phyloP scores from a whole-genome alignment of 148 eudicot species.

The Rhododendron molle region DNA sequence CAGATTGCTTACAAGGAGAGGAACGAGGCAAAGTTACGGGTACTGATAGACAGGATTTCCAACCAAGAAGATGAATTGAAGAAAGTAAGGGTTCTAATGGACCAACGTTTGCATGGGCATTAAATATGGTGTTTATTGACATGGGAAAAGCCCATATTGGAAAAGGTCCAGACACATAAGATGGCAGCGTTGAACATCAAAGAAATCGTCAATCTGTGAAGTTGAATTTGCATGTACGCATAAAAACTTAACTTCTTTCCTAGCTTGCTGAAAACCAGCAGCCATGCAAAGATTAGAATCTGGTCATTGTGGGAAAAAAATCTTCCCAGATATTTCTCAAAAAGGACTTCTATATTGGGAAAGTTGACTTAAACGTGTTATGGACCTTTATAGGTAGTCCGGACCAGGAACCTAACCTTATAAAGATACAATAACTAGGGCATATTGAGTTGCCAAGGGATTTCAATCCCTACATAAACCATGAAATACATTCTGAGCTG shows the following conservation, averaged over 20 bases:
- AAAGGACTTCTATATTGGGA: background rate
- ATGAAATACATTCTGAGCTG: background rate
- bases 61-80: background rate
- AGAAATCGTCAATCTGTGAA: background rate
- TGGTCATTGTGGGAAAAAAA: background rate
- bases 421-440: background rate
- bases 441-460: background rate
- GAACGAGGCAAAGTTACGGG: background rate
- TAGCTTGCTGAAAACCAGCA: background rate
- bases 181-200: background rate
- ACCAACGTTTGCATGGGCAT: background rate
- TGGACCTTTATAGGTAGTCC: background rate
- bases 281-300: background rate
- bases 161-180: slow-evolving; percentile 1
- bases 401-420: background rate
- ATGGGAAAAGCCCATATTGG: background rate
- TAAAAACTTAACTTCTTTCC: background rate
- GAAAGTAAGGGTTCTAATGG: background rate
- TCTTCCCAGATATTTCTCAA: background rate
- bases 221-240: background rate
- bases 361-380: background rate
- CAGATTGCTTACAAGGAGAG: background rate
- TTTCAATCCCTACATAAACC: background rate
- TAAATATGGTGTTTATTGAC: background rate
- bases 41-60: background rate